A percentile compares a stretch with the other conserved stretches of the same genome.
Conservation (phyloP, 345 rosid genomes). For the Melaleuca quinquenervia region DNA sequence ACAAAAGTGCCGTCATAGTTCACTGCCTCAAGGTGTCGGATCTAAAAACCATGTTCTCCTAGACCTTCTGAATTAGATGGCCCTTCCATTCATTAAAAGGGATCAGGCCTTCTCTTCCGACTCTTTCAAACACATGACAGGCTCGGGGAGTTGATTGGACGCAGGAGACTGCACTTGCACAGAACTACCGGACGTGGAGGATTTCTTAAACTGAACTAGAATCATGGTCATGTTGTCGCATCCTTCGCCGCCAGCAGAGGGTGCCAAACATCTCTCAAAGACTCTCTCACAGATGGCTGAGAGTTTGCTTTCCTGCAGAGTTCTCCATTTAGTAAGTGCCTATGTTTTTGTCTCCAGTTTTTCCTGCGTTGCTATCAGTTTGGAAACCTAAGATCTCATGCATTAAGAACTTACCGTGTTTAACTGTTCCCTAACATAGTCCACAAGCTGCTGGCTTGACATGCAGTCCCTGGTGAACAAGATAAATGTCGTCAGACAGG, state of each 20-base stretch:
- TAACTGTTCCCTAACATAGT: constrained; percentile 74
- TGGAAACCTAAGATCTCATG: not conserved
- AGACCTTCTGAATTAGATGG: not conserved
- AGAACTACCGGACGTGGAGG: not conserved
- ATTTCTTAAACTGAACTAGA: constrained; percentile 80
- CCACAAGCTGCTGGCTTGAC: constrained; percentile 92
- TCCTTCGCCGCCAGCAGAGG: constrained; percentile 88
- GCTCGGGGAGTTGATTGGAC: not conserved
- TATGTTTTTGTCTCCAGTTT: not conserved
- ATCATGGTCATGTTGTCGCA: constrained; percentile 99
- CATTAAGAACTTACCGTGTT: constrained; percentile 21
- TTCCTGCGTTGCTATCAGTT: not conserved
- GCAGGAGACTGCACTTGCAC: not conserved
- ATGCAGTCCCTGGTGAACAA: constrained; percentile 74
- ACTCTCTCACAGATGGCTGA: constrained; percentile 76
- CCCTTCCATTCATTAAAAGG: not conserved
- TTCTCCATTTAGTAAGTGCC: not conserved
- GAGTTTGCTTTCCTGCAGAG: constrained; percentile 78
- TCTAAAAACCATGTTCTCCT: not conserved
- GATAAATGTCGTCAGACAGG: not conserved
- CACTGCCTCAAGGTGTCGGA: not conserved
- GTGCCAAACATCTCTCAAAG: constrained; percentile 82
- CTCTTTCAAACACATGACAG: not conserved
- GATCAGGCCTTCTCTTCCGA: not conserved
- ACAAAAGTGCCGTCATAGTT: not conserved